Percentiles rank a stretch among this genome's conserved stretches.
phyloP scores from a whole-genome alignment of 768 basidiomycete genomes.

The Leccinum longicurvipes region DNA sequence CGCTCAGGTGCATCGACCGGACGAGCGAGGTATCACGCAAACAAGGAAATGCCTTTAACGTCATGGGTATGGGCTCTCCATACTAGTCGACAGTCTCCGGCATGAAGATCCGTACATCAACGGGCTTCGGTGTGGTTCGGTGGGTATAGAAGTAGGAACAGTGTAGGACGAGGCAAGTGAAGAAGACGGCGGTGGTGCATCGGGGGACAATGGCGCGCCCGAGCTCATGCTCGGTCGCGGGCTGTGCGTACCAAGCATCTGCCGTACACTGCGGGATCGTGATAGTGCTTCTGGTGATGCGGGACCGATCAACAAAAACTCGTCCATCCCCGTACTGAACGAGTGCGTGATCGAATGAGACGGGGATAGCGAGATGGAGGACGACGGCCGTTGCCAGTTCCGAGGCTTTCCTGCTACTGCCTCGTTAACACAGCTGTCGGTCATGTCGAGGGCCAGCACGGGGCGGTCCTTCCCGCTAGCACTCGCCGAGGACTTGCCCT shows the following conservation, averaged over 20 bases:
- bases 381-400: slow-evolving; percentile 10
- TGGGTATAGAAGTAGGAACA: neutral
- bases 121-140: neutral
- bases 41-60: no score
- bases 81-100: neutral
- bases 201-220: neutral
- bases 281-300: neutral
- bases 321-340: slow-evolving; percentile 19
- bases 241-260: slow-evolving; percentile 1
- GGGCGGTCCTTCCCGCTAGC: neutral
- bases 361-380: slow-evolving; percentile 11
- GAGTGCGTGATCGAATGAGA: slow-evolving; percentile 16
- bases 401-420: neutral
- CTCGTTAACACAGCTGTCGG: neutral
- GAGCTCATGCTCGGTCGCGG: slow-evolving; percentile 2
- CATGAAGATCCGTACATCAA: slow-evolving; percentile 1
- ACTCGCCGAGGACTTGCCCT: neutral
- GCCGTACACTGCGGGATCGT: slow-evolving; percentile 5
- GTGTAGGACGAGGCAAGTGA: neutral
- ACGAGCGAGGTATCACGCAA: no score
- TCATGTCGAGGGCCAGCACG: slow-evolving; percentile 4
- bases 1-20: no score
- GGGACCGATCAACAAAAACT: slow-evolving; percentile 16
- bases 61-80: neutral
- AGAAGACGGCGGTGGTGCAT: neutral